Evolutionary conservation across 139 green algal genomes (phyloP).

Genomic region (Zygnema cylindricum): DNA sequence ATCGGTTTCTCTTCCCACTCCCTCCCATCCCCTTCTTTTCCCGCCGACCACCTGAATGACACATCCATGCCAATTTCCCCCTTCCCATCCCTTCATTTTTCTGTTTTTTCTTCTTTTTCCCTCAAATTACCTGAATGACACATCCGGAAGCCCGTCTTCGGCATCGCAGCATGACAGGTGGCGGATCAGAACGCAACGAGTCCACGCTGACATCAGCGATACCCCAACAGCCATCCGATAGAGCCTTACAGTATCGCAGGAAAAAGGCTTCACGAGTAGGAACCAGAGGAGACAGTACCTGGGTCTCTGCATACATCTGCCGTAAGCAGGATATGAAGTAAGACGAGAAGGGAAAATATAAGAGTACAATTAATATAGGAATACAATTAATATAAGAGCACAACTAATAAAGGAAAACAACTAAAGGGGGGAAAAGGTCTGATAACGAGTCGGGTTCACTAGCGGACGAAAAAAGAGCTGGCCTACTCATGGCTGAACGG

Average conservation of each 20-base stretch:
- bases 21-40: no score
- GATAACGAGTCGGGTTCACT: no score
- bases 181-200: constrained; percentile 6
- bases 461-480: no score
- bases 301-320: constrained; percentile 53
- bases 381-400: no score
- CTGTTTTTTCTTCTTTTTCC: no score
- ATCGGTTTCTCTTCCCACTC: no score
- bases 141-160: constrained; percentile 7
- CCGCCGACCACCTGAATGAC: no score
- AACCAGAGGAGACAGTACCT: constrained; percentile 54
- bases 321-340: not conserved
- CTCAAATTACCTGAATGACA: constrained; percentile 36
- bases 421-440: no score
- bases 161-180: constrained; percentile 47
- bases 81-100: no score
- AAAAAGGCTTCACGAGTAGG: constrained; percentile 52
- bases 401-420: no score
- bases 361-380: not conserved
- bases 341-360: not conserved
- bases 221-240: constrained; percentile 24
- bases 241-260: constrained; percentile 58
- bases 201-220: constrained; percentile 31
- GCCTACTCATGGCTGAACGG: no score
- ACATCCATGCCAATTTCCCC: no score